Evolutionary conservation across 441 rosid species (phyloP).

Genomic region (Populus hybrid): DNA sequence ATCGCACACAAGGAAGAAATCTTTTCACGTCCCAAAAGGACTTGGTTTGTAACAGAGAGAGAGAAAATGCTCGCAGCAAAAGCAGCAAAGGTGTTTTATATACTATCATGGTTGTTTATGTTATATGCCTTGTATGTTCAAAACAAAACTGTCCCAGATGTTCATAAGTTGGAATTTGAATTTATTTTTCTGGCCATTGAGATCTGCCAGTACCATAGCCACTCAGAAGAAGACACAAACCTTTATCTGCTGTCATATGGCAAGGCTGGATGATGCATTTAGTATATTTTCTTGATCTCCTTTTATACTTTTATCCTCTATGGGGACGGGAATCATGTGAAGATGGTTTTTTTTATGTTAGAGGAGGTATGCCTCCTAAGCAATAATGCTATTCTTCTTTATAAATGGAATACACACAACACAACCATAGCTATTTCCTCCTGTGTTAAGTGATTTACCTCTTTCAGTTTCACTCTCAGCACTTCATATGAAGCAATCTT

Average conservation of each 20-base stretch:
- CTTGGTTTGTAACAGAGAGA: conserved; percentile 91
- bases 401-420: neutral
- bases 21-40: conserved; percentile 83
- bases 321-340: neutral
- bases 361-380: neutral
- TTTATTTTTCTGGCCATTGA: neutral
- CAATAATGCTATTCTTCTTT: neutral
- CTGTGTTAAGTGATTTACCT: neutral
- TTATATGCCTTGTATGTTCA: neutral
- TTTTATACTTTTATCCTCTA: neutral
- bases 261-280: neutral
- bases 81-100: conserved; percentile 54
- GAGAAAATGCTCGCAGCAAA: conserved; percentile 78
- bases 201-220: neutral
- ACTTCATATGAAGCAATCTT: neutral
- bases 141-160: neutral
- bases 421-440: neutral
- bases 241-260: neutral
- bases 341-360: neutral
- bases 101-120: neutral
- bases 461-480: neutral
- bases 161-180: neutral
- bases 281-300: neutral
- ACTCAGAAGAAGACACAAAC: neutral
- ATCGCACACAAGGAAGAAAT: conserved; percentile 82